Conservation (phyloP, 202 grass and related monocot species). For the Saccharum hybrid region DNA sequence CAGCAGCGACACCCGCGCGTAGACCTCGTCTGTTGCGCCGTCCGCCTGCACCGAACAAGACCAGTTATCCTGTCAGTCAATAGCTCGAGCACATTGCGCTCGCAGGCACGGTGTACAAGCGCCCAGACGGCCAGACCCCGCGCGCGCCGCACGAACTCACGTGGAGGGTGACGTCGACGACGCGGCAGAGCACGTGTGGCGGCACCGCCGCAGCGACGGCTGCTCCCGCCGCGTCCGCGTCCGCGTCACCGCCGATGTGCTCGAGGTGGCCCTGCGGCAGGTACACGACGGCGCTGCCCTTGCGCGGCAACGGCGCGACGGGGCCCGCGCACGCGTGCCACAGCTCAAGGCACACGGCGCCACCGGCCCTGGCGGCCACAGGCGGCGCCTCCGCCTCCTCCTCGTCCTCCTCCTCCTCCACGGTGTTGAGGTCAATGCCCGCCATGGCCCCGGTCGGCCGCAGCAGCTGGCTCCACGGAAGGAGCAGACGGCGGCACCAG, state of each 20-base stretch:
- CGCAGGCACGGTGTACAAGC: not conserved
- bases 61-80: not conserved
- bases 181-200: constrained; percentile 81
- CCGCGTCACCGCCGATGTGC: constrained; percentile 52
- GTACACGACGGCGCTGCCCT: constrained; percentile 79
- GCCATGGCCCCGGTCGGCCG: constrained; percentile 22
- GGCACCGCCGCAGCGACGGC: constrained; percentile 6
- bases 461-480: not conserved
- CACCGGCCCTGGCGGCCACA: not conserved
- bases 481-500: not conserved
- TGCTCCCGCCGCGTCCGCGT: not conserved
- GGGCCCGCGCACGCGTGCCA: constrained; percentile 94
- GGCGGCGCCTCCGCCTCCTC: constrained; percentile 27
- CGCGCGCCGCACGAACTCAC: constrained; percentile 39
- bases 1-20: constrained; percentile 67
- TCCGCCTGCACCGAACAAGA: constrained; percentile 69
- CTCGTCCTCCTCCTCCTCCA: constrained; percentile 56
- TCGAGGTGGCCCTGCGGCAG: constrained; percentile 90
- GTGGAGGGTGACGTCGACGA: constrained; percentile 75
- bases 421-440: constrained; percentile 92
- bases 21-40: constrained; percentile 80
- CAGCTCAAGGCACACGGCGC: constrained; percentile 72
- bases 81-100: constrained; percentile 30
- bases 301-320: constrained; percentile 68
- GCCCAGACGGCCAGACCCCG: no score